Conservation (phyloP, 441 rosid genomes). For the Kokia cookei region DNA sequence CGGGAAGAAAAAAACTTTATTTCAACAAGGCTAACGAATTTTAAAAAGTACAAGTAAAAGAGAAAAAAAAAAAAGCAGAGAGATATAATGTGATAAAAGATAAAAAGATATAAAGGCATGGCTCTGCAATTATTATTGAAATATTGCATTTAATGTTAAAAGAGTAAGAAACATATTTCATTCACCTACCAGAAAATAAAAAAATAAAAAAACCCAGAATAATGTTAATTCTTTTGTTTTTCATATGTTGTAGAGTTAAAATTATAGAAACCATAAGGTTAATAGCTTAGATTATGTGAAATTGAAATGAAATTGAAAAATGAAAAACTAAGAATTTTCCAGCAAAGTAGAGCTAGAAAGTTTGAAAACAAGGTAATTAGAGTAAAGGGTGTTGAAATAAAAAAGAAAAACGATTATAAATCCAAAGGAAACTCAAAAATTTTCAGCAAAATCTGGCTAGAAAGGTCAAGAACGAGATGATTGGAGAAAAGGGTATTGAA, state of each 20-base stretch:
- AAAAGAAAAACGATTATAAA: neutral
- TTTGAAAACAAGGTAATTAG: neutral
- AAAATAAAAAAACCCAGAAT: neutral
- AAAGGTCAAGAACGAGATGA: neutral
- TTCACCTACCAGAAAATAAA: neutral
- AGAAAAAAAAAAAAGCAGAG: neutral
- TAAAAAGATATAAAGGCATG: neutral
- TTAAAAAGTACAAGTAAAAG: neutral
- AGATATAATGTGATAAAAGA: neutral
- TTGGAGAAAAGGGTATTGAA: neutral
- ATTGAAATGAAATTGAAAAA: too few species aligned
- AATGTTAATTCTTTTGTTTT: too few species aligned
- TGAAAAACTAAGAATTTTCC: neutral
- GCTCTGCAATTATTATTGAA: slow-evolving; percentile 5
- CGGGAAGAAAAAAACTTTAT: neutral
- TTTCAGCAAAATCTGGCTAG: neutral
- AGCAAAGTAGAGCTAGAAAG: neutral
- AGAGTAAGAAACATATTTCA: neutral
- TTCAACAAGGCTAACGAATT: neutral
- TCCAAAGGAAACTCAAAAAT: neutral
- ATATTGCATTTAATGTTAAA: slow-evolving; percentile 3
- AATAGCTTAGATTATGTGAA: neutral
- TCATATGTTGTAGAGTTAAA: neutral
- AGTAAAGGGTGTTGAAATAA: neutral
- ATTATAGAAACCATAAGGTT: neutral